phyloP scores from a whole-genome alignment of 2,329 filamentous ascomycete species.

The Atkinsonella texensis region DNA sequence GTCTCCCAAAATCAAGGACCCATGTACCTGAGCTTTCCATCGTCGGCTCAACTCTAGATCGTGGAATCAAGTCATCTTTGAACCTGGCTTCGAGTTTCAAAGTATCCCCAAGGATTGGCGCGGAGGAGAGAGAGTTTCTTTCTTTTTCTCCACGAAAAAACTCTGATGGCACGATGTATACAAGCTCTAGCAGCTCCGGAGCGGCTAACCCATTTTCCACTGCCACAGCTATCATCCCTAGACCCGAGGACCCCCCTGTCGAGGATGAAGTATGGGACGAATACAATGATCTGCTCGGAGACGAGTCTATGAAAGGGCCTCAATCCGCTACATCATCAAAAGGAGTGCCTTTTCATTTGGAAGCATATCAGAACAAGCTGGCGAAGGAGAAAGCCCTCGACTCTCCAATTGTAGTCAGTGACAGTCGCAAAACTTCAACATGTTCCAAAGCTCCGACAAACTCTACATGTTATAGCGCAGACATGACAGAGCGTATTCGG shows the following conservation, averaged over 20 bases:
- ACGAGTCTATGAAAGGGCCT: conserved; percentile 34
- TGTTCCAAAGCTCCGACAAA: conserved; percentile 24
- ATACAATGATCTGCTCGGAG: conserved; percentile 78
- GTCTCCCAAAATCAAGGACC: conserved; percentile 27
- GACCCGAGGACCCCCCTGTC: conserved; percentile 46
- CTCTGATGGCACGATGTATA: conserved; percentile 46
- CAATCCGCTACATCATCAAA: conserved; percentile 44
- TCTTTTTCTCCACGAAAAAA: conserved; percentile 61
- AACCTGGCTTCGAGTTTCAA: conserved; percentile 18
- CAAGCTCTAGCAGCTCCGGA: conserved; percentile 51
- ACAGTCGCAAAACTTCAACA: conserved; percentile 19
- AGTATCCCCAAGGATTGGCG: conserved; percentile 18
- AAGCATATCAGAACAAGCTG: conserved; percentile 31
- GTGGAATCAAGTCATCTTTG: conserved; percentile 19
- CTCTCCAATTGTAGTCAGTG: conserved; percentile 33
- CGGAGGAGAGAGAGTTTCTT: conserved; percentile 51
- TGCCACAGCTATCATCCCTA: conserved; percentile 55
- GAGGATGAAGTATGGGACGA: conserved; percentile 93
- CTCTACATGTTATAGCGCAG: conserved; percentile 42
- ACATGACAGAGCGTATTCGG: conserved; percentile 41
- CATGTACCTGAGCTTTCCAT: conserved; percentile 24
- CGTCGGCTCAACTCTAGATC: conserved; percentile 23
- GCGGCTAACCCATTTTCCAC: conserved; percentile 43
- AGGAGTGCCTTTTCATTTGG: conserved; percentile 43
- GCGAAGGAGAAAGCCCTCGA: conserved; percentile 28